phyloP scores from a whole-genome alignment of 2,329 filamentous ascomycete species.

The Ascosphaera aggregata region DNA sequence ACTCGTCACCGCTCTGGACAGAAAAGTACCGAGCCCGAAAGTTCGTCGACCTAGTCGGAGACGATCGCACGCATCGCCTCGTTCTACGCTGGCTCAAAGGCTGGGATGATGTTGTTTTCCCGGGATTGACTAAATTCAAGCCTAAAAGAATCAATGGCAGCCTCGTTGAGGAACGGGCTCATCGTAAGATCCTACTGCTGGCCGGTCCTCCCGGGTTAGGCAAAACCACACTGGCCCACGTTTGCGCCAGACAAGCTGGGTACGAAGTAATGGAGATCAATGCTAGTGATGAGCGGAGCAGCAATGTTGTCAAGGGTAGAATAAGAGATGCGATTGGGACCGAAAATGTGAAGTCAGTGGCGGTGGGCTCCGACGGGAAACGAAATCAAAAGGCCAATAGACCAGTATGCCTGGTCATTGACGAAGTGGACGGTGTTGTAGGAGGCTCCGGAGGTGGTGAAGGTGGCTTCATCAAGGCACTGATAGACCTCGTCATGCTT shows the following conservation, averaged over 20 bases:
- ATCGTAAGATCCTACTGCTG: slow-evolving; percentile 71
- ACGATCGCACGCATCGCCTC: slow-evolving; percentile 76
- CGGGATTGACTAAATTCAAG: slow-evolving; percentile 41
- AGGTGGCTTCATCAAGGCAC: slow-evolving; percentile 81
- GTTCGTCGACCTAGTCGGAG: slow-evolving; percentile 83
- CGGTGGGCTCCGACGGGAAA: slow-evolving; percentile 21
- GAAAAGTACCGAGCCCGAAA: slow-evolving; percentile 88
- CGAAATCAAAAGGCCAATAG: slow-evolving; percentile 48
- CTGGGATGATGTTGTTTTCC: slow-evolving; percentile 88
- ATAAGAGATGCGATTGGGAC: slow-evolving; percentile 85
- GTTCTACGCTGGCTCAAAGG: slow-evolving; percentile 84
- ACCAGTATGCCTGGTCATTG: slow-evolving; percentile 81
- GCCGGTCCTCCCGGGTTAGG: slow-evolving; percentile 83
- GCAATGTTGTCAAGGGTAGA: slow-evolving; percentile 68
- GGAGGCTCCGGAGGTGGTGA: slow-evolving; percentile 50
- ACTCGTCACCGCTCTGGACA: slow-evolving; percentile 44
- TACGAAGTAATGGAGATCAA: slow-evolving; percentile 97
- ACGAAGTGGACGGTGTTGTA: slow-evolving; percentile 91
- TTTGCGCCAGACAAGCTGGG: slow-evolving; percentile 82
- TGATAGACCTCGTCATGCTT: slow-evolving; percentile 69
- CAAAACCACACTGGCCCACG: slow-evolving; percentile 90
- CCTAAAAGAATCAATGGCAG: slow-evolving; percentile 23
- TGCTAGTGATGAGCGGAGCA: slow-evolving; percentile 82
- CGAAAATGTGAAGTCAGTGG: slow-evolving; percentile 61
- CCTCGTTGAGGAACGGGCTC: slow-evolving; percentile 45